Base-by-base conservation (phyloP, 176 grass and related monocot genomes). In the Ampelocalamus luodianensis region DNA sequence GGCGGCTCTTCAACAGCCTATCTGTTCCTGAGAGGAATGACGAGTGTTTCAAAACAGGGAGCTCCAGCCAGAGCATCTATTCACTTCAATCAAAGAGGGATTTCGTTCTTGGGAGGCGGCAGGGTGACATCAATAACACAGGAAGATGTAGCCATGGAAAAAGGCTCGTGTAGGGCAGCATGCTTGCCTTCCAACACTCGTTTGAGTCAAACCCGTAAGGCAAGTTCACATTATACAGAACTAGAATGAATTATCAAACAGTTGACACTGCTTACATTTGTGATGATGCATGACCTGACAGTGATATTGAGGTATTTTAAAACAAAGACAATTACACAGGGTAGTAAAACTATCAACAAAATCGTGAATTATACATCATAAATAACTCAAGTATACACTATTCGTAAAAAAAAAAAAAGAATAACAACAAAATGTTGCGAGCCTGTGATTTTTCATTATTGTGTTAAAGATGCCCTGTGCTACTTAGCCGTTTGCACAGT, bases 391-490 rank as follows among this genome's bases (percentile, higher is more conserved):
- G 0, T 73, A 45, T 67, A 67, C 79, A 82, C 51, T 72, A 34
- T 82, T 66, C 22, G 8, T 5, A 4, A 9, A 50, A 90, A 29
- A 9, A 50, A 90, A 29, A 29, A 29, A 74, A 84, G 2, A 89
- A 68, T 39, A 8, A 17, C 10, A 68, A 3, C 14, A 61, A 50
- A 73, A 62, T 20, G 32, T 63, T 76, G 46, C 75, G 45, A 36
- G 32, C 23, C 32, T 44, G 37, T 5, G 29, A 10, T 24, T 56
- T 72, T 76, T 59, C 50, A 62, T 73, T 79, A 87, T 36, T 87
- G 85, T 72, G 62, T 83, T 87, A 50, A 27, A 87, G 8, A 83
- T 82, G 78, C 29, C 15, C 36, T 87, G 15, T 20, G 48, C 74
- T 73, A 72, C 18, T 34, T 77, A 2, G 72, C 61, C 15, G 11